A percentile compares a stretch with the other conserved stretches of the same genome.
Evolutionary conservation across 768 basidiomycete species (phyloP).

Genomic region (Exidia glandulosa): DNA sequence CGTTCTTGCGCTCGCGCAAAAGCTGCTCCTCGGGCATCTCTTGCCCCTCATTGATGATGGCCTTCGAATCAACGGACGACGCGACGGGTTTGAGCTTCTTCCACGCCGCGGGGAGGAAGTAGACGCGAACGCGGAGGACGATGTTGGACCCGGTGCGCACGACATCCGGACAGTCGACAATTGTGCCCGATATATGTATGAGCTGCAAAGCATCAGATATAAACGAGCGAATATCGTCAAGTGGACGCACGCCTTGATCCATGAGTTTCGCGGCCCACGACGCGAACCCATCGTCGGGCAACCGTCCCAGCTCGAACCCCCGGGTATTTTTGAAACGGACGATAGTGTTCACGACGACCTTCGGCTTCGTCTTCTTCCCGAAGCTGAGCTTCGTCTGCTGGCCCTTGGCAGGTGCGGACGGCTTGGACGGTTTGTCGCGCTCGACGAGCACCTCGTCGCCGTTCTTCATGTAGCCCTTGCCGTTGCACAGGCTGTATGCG

Average conservation of each 20-base stretch:
- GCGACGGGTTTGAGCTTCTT: conserved; percentile 24
- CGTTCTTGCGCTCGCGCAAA: conserved; percentile 70
- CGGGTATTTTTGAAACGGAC: conserved; percentile 53
- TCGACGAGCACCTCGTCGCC: conserved; percentile 52
- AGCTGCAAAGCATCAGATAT: conserved; percentile 28
- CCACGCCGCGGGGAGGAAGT: conserved; percentile 61
- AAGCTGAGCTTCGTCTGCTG: conserved; percentile 57
- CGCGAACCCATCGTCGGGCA: conserved; percentile 58
- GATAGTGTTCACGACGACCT: conserved; percentile 36
- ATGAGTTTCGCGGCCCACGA: conserved; percentile 66
- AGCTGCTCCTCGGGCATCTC: conserved; percentile 71
- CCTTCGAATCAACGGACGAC: conserved; percentile 21
- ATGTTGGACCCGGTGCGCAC: conserved; percentile 68
- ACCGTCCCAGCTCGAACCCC: conserved; percentile 68
- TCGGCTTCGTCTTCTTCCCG: conserved; percentile 51
- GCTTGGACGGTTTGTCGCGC: conserved; percentile 45
- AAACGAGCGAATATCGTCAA: neutral
- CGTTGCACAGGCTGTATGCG: conserved; percentile 71
- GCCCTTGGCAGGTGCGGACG: conserved; percentile 14
- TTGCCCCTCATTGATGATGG: conserved; percentile 60
- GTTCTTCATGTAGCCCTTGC: conserved; percentile 54
- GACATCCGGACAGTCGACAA: conserved; percentile 65
- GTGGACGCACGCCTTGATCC: conserved; percentile 38
- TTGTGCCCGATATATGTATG: conserved; percentile 55
- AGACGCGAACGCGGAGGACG: conserved; percentile 65